Evolutionary conservation across 805 yeast species (phyloP).

Genomic region (Kuraishia hungarica): DNA sequence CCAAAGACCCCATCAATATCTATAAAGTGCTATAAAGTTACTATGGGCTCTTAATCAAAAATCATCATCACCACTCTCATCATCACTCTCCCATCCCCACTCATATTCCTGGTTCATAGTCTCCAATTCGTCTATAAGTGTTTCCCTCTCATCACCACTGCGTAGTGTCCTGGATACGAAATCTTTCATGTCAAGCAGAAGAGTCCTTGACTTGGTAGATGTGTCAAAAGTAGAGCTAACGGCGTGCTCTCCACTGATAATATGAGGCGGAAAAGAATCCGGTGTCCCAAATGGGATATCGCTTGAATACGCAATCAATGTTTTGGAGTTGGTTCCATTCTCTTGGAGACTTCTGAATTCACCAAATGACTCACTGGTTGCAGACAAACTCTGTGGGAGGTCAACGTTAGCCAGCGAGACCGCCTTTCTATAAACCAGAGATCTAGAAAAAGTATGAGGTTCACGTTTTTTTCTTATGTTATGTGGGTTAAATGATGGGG

Average conservation of each 20-base stretch:
- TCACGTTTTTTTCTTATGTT: constrained; percentile 1
- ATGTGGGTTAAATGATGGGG: not conserved
- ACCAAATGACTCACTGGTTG: not conserved
- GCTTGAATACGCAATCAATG: constrained; percentile 8
- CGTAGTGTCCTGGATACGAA: constrained; percentile 17
- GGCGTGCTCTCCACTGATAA: constrained; percentile 6
- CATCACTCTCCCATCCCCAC: constrained; percentile 41
- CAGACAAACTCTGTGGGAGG: not conserved
- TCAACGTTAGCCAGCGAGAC: not conserved
- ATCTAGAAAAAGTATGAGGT: constrained; percentile 17
- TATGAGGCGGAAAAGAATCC: constrained; percentile 24
- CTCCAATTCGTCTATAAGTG: constrained; percentile 37
- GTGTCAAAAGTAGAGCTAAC: not conserved
- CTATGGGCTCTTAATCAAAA: not conserved
- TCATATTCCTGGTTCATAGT: constrained; percentile 37
- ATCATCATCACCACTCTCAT: constrained; percentile 11
- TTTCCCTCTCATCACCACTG: constrained; percentile 42
- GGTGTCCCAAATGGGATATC: constrained; percentile 8
- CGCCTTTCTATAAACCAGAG: constrained; percentile 15
- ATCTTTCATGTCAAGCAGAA: constrained; percentile 15
- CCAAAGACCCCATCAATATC: too few relatives aligned
- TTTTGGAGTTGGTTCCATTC: constrained; percentile 12
- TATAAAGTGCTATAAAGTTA: not conserved
- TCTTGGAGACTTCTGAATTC: constrained; percentile 4
- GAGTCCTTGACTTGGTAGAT: constrained; percentile 12